These are phyloP conservation scores for Podospora conica DNA, from an alignment of 495 filamentous ascomycete genomes.

Conservation along the genomic window DNA sequence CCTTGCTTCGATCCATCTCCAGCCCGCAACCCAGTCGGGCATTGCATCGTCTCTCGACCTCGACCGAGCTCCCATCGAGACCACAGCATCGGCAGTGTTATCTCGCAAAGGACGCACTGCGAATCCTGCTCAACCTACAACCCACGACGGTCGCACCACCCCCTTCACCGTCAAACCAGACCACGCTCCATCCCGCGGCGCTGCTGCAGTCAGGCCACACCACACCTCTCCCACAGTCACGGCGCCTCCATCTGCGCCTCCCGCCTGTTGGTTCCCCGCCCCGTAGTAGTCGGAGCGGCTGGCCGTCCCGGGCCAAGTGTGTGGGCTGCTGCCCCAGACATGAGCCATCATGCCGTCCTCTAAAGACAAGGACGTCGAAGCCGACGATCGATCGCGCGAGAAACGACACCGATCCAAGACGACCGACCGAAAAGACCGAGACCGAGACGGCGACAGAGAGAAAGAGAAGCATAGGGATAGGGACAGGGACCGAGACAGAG, in stretches of 20 bases:
- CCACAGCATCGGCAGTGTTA: not conserved
- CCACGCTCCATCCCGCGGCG: not conserved
- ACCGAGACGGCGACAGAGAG: constrained; percentile 24
- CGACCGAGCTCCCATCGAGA: not conserved
- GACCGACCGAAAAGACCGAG: constrained; percentile 26
- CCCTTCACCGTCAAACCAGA: not conserved
- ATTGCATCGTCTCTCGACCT: not conserved
- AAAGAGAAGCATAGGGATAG: constrained; percentile 23
- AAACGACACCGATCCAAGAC: constrained; percentile 34
- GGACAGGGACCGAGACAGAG: constrained; percentile 24
- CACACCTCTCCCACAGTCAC: not conserved
- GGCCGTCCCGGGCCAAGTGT: constrained; percentile 20
- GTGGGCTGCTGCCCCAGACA: constrained; percentile 31
- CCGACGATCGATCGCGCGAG: constrained; percentile 36
- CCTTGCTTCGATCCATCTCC: not conserved
- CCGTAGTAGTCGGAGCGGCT: constrained; percentile 6
- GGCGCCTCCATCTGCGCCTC: not conserved
- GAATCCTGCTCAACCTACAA: not conserved
- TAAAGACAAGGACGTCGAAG: constrained; percentile 38
- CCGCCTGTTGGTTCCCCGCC: constrained; percentile 7
- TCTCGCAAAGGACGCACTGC: not conserved
- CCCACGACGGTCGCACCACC: not conserved
- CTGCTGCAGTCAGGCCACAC: not conserved
- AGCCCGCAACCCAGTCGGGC: not conserved
- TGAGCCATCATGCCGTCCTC: constrained; percentile 40